Base-by-base conservation (phyloP, 140 eudicot genomes). In the Senecio squalidus region DNA sequence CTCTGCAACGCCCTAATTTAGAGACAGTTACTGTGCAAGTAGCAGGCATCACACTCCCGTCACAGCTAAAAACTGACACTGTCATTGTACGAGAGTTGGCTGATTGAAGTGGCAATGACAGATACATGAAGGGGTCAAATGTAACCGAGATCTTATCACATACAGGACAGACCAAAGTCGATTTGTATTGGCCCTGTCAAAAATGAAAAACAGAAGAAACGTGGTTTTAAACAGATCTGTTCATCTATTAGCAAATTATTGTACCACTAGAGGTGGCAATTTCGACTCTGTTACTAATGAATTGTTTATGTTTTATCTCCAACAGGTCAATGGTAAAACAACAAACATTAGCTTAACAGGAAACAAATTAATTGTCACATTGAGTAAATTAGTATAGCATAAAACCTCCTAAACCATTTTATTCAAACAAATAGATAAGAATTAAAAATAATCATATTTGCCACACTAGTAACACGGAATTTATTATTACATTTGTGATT, bases 111-210 rank as follows among this genome's bases (percentile, higher is more conserved):
- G 98, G 98, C 79, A 91, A 59, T 15, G 98, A 91, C 49, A 91
- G 94, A 75, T 91, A 86, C 98, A 91, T 91, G 80, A 91, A 91
- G 1, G 98, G 98, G 59, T 91, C 96, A 68, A 86, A 91, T 39
- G 98, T 86, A 28, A 91, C 86, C 3, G 98, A 91, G 47, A 83
- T 67, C 70, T 86, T 86, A 21, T 79, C 71, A 64, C 98, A 91
- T 53, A 67, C 84, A 58, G 98, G 98, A 65, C 98, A 91, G 26
- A 83, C 83, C 56, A 91, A 77, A 65, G 98, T 91, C 17, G 98
- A 91, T 75, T 86, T 91, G 79, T 86, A 91, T 67, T 91, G 98
- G 17, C 98, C 98, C 96, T 91, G 86, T 63, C 56, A 74, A 67
- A 74, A 67, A 75, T 56, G 36, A 60, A 16, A 74, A 47, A 54